Evolutionary conservation across 495 filamentous ascomycete genomes (phyloP).

Genomic region (Corynascus novoguineensis): DNA sequence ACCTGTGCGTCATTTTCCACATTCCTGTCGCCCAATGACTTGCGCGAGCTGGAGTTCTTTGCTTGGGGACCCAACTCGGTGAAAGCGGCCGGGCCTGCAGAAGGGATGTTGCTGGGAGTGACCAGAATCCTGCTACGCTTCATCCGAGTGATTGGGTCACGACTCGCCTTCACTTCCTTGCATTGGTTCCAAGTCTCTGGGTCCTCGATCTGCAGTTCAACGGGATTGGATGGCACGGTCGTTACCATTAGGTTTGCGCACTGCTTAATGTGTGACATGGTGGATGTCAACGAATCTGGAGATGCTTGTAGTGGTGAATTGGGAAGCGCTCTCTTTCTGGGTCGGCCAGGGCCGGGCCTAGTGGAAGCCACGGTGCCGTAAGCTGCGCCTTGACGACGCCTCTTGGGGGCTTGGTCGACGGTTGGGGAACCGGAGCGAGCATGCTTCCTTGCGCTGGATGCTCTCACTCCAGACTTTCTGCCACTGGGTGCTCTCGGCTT

Average conservation of each 20-base stretch:
- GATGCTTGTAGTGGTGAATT: not conserved
- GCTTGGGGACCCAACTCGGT: not conserved
- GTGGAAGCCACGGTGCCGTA: too few species aligned
- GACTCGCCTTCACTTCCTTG: too few species aligned
- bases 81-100: not conserved
- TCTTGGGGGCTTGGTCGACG: not conserved
- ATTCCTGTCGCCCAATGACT: not conserved
- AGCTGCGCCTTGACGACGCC: not conserved
- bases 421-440: not conserved
- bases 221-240: not conserved
- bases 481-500: not conserved
- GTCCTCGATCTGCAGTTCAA: not conserved
- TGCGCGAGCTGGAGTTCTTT: not conserved
- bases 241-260: too few species aligned
- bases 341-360: not conserved
- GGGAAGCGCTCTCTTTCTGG: not conserved
- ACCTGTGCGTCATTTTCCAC: not conserved
- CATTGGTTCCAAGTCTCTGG: too few species aligned
- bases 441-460: not conserved
- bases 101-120: not conserved
- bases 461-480: not conserved
- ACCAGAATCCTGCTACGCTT: too few species aligned
- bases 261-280: not conserved
- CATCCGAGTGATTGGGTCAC: too few species aligned
- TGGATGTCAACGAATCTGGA: not conserved